A percentile compares a stretch with the other conserved stretches of the same genome.
Evolutionary conservation across 2,329 filamentous ascomycete species (phyloP).

Genomic region (Monilinia vaccinii-corymbosi): DNA sequence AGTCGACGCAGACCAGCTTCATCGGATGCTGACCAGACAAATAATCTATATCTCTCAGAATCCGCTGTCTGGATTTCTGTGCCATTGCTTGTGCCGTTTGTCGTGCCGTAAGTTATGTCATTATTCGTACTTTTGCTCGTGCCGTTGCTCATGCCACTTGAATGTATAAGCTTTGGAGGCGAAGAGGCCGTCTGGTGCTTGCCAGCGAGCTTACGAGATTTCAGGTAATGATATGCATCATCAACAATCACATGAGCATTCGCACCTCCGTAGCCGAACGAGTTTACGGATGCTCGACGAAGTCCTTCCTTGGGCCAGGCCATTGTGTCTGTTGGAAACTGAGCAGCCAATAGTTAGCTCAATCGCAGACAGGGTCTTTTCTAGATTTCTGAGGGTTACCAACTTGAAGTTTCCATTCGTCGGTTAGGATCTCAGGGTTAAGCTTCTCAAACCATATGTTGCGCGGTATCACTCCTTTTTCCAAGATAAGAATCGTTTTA

Average conservation of each 20-base stretch:
- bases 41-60: too few relatives aligned
- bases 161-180: too few relatives aligned
- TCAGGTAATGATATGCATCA: neutral
- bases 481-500: slow-evolving; percentile 14
- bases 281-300: slow-evolving; percentile 10
- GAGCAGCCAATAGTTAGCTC: neutral
- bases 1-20: too few relatives aligned
- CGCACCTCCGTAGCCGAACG: slow-evolving; percentile 13
- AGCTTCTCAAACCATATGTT: neutral
- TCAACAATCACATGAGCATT: slow-evolving; percentile 14
- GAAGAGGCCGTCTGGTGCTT: neutral
- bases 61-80: too few relatives aligned
- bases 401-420: neutral
- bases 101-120: too few relatives aligned
- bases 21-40: too few relatives aligned
- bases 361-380: too few relatives aligned
- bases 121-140: too few relatives aligned
- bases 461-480: slow-evolving; percentile 28
- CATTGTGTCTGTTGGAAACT: neutral
- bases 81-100: too few relatives aligned
- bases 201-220: neutral
- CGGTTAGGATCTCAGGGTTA: neutral
- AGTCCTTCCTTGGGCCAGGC: slow-evolving; percentile 9
- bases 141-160: too few relatives aligned
- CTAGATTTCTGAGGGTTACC: neutral